A percentile compares a stretch with the other conserved stretches of the same genome.
Evolutionary conservation across 2,329 filamentous ascomycete genomes (phyloP).

Genomic region (Aspergillus pseudotamarii): DNA sequence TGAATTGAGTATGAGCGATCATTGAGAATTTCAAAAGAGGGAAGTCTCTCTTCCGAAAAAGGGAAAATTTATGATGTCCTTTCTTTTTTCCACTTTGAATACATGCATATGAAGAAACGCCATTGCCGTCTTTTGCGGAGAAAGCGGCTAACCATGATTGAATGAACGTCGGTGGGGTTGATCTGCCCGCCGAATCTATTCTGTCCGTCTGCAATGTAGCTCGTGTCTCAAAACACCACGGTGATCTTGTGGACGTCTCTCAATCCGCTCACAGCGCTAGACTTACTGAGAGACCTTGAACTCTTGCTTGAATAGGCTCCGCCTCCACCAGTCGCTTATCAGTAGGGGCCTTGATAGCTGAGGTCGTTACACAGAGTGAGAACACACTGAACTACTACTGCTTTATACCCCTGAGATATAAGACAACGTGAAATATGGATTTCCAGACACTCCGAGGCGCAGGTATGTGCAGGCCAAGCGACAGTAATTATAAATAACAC

Average conservation of each 20-base stretch:
- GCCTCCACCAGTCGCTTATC: background rate
- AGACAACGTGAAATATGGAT: slow-evolving; percentile 24
- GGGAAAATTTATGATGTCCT: background rate
- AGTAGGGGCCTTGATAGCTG: background rate
- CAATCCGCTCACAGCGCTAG: background rate
- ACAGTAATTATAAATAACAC: background rate
- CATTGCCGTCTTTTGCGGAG: slow-evolving; percentile 7
- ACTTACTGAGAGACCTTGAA: background rate
- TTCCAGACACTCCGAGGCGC: slow-evolving; percentile 27
- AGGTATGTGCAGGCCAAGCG: slow-evolving; percentile 23
- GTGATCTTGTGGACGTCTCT: background rate
- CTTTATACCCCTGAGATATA: background rate
- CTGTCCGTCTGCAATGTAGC: slow-evolving; percentile 8
- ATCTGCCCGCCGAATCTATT: slow-evolving; percentile 8
- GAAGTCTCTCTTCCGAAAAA: background rate
- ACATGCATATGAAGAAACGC: slow-evolving; percentile 5
- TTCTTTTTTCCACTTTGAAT: background rate
- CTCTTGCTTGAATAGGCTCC: background rate
- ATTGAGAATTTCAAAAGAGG: background rate
- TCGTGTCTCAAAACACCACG: background rate
- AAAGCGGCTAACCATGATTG: slow-evolving; percentile 17
- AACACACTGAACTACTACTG: background rate
- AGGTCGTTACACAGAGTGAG: background rate
- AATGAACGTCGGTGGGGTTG: slow-evolving; percentile 21
- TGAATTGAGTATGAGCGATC: background rate